Evolutionary conservation across 202 grass and related monocot genomes (phyloP), one percentile per base, ranked within the genome.

Genomic region (Zizania palustris): DNA sequence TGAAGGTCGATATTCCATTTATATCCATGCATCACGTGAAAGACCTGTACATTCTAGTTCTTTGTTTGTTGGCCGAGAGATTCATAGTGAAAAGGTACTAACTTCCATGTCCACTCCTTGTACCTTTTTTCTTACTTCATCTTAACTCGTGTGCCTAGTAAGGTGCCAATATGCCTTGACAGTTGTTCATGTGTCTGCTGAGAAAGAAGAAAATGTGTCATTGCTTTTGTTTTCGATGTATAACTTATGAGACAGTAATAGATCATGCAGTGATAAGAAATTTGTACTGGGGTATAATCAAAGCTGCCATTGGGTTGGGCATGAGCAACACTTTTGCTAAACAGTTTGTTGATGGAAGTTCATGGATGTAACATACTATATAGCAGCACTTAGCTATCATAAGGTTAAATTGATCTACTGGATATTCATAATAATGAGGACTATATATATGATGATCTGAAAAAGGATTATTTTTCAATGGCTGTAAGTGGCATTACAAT

Each of bases 21-120:
- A 99, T 86, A 80, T 96, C 22, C 96, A 99, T 82, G 89, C 96
- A 82, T 99, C 96, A 14, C 93, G 81, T 68, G 89, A 93, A 74
- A 90, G 82, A 73, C 92, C 92, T 75, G 81, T 85, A 77, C 96
- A 99, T 90, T 78, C 54, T 71, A 99, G 96, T 83, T 81, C 96
- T 65, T 48, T 96, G 75, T 99, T 99, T 85, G 81, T 90, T 84
- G 88, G 73, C 56, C 85, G 83, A 76, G 96, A 99, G 44, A 96
- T 99, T 88, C 92, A 1, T 56, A 93, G 96, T 84, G 89, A 93
- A 69, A 99, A 89, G 96, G 96, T 99, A 89, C 65, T 73, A 68
- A 45, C 33, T 65, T 77, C 66, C 60, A 76, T 6, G 36, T 28
- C 40, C 13, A 35, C 53, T 59, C 20, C 41, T 4, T 57, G 65